Evolutionary conservation across 148 eudicot genomes (phyloP), one percentile per base, ranked within the genome.

Genomic region (Silene latifolia): DNA sequence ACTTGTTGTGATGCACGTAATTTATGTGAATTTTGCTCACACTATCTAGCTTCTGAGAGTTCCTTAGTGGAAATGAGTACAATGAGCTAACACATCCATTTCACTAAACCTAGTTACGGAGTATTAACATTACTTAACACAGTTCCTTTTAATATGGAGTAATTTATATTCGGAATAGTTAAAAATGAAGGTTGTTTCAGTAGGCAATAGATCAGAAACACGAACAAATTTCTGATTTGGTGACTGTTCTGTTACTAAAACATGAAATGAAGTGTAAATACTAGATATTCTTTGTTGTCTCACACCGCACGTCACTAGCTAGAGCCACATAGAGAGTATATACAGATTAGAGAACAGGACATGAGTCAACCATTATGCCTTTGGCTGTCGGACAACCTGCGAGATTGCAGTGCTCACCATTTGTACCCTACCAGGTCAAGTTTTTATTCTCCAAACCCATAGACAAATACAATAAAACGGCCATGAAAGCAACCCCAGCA

Each of bases 401-500:
- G 74, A 93, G 77, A 23, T 74, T 75, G 67, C 98, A 93, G 65
- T 93, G 97, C 76, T 91, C 98, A 10, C 97, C 98, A 20, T 78
- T 46, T 42, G 95, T 91, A 17, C 98, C 98, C 98, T 97, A 93
- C 98, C 98, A 93, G 35, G 42, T 71, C 75, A 94, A 19, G 46
- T 48, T 82, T 77, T 67, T 81, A 17, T 88, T 75, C 87, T 89
- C 93, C 74, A 93, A 63, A 27, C 95, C 86, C 44, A 93, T 65
- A 9, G 90, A 72, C 67, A 91, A 89, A 77, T 89, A 94, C 80
- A 94, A 81, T 46, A 82, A 51, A 81, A 91, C 98, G 5, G 86
- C 98, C 98, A 94, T 94, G 82, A 94, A 91, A 67, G 97, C 97
- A 65, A 94, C 98, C 80, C 98, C 97, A 56, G 93, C 98, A 78